A percentile compares a stretch with the other conserved stretches of the same genome.
Conservation (phyloP, 257 asterid genomes). For the Salvia rosmarinus region DNA sequence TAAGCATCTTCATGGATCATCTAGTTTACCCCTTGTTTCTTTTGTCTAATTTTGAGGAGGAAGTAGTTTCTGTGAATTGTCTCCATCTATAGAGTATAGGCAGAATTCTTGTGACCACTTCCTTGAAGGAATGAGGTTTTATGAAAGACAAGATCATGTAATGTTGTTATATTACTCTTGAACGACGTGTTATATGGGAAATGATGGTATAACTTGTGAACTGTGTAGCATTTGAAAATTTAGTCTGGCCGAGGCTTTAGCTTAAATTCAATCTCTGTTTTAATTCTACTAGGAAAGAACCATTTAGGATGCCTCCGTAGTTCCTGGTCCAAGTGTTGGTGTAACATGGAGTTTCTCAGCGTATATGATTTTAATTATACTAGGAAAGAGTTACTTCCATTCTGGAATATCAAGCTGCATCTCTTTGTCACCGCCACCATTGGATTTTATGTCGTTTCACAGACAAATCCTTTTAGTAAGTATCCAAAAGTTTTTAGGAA, state of each 20-base stretch:
- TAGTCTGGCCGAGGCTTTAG: slow-evolving; percentile 16
- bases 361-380: neutral
- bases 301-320: slow-evolving; percentile 10
- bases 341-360: slow-evolving; percentile 14
- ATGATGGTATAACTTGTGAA: neutral
- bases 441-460: neutral
- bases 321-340: slow-evolving; percentile 16
- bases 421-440: neutral
- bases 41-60: neutral
- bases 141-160: neutral
- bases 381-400: slow-evolving; percentile 18
- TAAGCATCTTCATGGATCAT: neutral
- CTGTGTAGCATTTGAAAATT: slow-evolving; percentile 5
- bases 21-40: slow-evolving; percentile 4
- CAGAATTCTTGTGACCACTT: neutral
- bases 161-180: neutral
- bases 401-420: slow-evolving; percentile 12
- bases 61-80: neutral
- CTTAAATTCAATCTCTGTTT: neutral
- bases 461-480: neutral
- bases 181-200: neutral
- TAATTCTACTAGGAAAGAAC: slow-evolving; percentile 1
- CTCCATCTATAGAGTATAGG: neutral
- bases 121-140: neutral
- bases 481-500: neutral